A percentile compares a stretch with the other conserved stretches of the same genome.
phyloP scores from a whole-genome alignment of 768 basidiomycete species.

The Boletus fagicola region DNA sequence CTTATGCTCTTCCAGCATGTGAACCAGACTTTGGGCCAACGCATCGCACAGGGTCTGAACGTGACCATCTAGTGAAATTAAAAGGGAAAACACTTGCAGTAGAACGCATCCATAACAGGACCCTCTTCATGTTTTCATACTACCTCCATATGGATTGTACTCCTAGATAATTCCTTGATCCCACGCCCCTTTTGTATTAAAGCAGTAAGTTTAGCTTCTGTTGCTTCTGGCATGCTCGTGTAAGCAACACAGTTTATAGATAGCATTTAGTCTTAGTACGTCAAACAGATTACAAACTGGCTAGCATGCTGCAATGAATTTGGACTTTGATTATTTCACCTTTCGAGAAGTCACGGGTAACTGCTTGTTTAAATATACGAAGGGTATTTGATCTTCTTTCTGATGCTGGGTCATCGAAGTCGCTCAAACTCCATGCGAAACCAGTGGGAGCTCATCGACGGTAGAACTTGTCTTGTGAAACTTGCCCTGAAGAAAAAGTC shows the following conservation, averaged over 20 bases:
- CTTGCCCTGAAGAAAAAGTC: background rate
- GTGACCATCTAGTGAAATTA: slow-evolving; percentile 15
- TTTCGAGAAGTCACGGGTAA: background rate
- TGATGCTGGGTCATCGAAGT: background rate
- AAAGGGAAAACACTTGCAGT: background rate
- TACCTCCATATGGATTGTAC: background rate
- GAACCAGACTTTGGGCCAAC: slow-evolving; percentile 35
- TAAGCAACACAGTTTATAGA: background rate
- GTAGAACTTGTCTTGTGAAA: no score
- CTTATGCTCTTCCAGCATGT: slow-evolving; percentile 39
- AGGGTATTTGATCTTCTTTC: background rate
- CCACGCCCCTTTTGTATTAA: background rate
- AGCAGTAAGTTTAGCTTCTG: background rate
- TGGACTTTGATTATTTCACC: background rate
- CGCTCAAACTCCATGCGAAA: background rate
- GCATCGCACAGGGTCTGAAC: slow-evolving; percentile 35
- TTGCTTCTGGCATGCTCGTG: background rate
- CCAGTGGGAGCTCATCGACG: background rate
- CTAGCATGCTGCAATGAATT: background rate
- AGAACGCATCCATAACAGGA: background rate
- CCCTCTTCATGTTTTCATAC: background rate
- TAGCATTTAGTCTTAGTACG: background rate
- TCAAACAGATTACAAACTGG: background rate
- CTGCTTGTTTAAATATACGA: background rate
- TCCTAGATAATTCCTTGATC: background rate